phyloP scores from a whole-genome alignment of 2,329 filamentous ascomycete species.

The Capronia epimyces region DNA sequence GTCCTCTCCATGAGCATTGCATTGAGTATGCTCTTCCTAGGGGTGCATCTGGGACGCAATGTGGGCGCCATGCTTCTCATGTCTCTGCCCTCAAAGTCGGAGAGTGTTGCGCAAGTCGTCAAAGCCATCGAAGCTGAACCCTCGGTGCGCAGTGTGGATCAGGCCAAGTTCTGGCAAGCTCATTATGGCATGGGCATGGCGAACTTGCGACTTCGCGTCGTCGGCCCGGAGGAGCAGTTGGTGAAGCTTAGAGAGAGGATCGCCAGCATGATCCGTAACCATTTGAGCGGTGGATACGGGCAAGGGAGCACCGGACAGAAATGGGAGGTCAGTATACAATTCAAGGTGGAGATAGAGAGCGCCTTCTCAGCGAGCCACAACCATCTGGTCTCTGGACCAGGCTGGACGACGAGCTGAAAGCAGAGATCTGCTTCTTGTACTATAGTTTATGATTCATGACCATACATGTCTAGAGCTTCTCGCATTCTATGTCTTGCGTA shows the following conservation, averaged over 20 bases:
- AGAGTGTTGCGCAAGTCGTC: slow-evolving; percentile 66
- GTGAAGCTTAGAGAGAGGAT: slow-evolving; percentile 70
- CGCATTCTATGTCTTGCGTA: background rate
- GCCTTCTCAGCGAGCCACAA: slow-evolving; percentile 23
- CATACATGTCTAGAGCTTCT: background rate
- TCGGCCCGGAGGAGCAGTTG: slow-evolving; percentile 62
- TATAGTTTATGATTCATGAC: slow-evolving; percentile 9
- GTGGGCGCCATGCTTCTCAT: slow-evolving; percentile 94
- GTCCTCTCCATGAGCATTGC: slow-evolving; percentile 76
- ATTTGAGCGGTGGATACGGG: slow-evolving; percentile 82
- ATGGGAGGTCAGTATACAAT: slow-evolving; percentile 92
- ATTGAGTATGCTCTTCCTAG: slow-evolving; percentile 80
- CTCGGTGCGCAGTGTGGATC: slow-evolving; percentile 69
- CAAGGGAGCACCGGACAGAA: slow-evolving; percentile 63
- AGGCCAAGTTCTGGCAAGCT: slow-evolving; percentile 96
- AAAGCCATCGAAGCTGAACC: slow-evolving; percentile 78
- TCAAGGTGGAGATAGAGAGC: slow-evolving; percentile 48
- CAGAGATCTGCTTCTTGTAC: background rate
- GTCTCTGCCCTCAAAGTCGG: slow-evolving; percentile 61
- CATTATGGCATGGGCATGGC: slow-evolving; percentile 97
- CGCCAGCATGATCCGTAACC: slow-evolving; percentile 71
- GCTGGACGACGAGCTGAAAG: slow-evolving; percentile 8
- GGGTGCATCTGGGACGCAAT: slow-evolving; percentile 73
- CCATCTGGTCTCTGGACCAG: slow-evolving; percentile 16
- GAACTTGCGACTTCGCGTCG: slow-evolving; percentile 74